phyloP scores from a whole-genome alignment of 495 filamentous ascomycete species.

The Lichina pygmaea region DNA sequence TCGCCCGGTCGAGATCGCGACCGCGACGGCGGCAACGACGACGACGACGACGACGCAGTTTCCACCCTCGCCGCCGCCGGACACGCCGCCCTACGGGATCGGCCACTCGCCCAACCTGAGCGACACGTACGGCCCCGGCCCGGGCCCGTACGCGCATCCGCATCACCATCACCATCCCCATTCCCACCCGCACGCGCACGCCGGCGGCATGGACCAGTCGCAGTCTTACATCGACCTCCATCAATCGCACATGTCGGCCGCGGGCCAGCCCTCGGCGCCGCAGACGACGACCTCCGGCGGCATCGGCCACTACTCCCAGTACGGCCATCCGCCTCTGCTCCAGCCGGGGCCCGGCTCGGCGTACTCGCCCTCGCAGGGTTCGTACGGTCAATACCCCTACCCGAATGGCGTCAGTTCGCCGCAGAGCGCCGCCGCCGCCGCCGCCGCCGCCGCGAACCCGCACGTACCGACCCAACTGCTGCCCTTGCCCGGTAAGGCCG shows the following conservation, averaged over 20 bases:
- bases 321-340: conserved; percentile 23
- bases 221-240: conserved; percentile 69
- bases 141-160: conserved; percentile 40
- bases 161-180: conserved; percentile 43
- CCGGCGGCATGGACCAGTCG: conserved; percentile 60
- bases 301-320: conserved; percentile 40
- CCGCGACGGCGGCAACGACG: background rate
- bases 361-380: conserved; percentile 34
- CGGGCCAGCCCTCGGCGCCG: conserved; percentile 39
- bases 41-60: conserved; percentile 5
- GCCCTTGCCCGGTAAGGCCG: conserved; percentile 33
- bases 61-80: conserved; percentile 10
- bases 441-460: conserved; percentile 24
- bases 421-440: conserved; percentile 34
- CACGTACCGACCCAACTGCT: conserved; percentile 26
- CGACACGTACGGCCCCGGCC: conserved; percentile 65
- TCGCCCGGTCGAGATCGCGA: too few relatives aligned
- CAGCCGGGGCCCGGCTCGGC: conserved; percentile 41
- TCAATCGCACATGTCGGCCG: conserved; percentile 44
- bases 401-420: conserved; percentile 50
- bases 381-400: conserved; percentile 51
- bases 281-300: conserved; percentile 51
- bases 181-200: conserved; percentile 43
- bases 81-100: background rate
- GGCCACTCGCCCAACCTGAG: background rate